Evolutionary conservation across 805 yeast genomes (phyloP), one percentile per base, ranked within the genome.

Genomic region (Yarrowia sp.): DNA sequence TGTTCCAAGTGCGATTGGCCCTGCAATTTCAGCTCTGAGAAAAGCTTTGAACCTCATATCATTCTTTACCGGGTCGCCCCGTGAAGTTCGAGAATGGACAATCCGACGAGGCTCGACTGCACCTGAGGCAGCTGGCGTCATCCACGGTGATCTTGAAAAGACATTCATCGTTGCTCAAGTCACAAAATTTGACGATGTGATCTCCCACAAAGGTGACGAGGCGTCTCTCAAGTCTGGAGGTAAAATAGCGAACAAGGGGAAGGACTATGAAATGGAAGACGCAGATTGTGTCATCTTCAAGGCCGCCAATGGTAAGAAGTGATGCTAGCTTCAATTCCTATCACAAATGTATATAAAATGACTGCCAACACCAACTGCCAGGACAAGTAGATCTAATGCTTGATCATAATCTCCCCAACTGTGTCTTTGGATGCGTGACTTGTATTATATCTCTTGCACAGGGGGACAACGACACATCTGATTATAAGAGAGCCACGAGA

Each of bases 61-160:
- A 43, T 92, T 84, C 75, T 92, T 88, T 77, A 92, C 98, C 0
- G 89, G 96, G 73, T 97, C 97, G 30, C 86, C 86, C 26, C 80
- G 81, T 61, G 97, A 92, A 76, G 92, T 89, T 10, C 80, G 93
- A 71, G 96, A 92, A 74, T 92, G 98, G 98, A 88, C 92, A 17
- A 81, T 92, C 64, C 82, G 92, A 72, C 80, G 80, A 62, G 90
- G 91, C 32, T 82, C 88, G 17, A 82, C 84, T 38, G 96, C 96
- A 1, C 92, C 93, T 40, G 89, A 89, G 67, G 97, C 96, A 2
- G 97, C 97, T 0, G 96, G 92, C 22, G 87, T 88, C 35, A 92
- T 92, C 66, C 97, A 92, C 74, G 88, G 90, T 8, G 97, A 91
- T 74, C 77, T 91, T 64, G 86, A 88, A 77, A 84, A 86, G 71